Conservation (phyloP, 352 stramenopile genomes). For the Elongisporangium anandrum region DNA sequence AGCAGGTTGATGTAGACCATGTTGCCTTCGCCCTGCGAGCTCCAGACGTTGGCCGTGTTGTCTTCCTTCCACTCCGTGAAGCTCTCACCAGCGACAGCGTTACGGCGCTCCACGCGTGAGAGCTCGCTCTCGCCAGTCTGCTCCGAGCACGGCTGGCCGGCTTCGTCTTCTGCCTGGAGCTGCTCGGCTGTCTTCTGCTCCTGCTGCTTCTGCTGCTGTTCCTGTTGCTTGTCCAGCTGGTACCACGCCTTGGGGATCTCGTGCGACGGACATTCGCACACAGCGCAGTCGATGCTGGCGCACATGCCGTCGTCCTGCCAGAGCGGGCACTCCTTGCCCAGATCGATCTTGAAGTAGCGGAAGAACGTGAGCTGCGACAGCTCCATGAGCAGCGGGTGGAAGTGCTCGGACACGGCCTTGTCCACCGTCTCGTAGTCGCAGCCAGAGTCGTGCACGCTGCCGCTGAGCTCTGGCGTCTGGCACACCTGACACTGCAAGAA, state of each 20-base stretch:
- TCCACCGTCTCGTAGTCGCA: conserved; percentile 86
- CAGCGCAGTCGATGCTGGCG: conserved; percentile 83
- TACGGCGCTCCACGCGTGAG: conserved; percentile 70
- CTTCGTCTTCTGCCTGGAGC: conserved; percentile 1
- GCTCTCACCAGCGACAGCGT: conserved; percentile 54
- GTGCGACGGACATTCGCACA: conserved; percentile 85
- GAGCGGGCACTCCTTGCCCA: conserved; percentile 86
- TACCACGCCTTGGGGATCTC: conserved; percentile 86
- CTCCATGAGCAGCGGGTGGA: conserved; percentile 75
- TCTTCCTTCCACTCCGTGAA: conserved; percentile 68
- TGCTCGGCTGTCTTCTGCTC: neutral
- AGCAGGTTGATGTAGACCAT: conserved; percentile 95
- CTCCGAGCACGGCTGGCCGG: conserved; percentile 54
- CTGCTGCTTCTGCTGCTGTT: conserved; percentile 7
- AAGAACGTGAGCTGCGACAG: conserved; percentile 87
- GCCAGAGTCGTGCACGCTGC: conserved; percentile 77
- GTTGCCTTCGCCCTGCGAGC: conserved; percentile 41
- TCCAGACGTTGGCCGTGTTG: conserved; percentile 52
- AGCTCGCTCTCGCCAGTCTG: conserved; percentile 68
- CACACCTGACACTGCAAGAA: conserved; percentile 80
- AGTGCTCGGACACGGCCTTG: conserved; percentile 75
- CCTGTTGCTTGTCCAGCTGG: conserved; percentile 46
- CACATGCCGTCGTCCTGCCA: conserved; percentile 92
- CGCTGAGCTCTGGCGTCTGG: conserved; percentile 72
- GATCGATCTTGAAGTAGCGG: conserved; percentile 92